phyloP scores from a whole-genome alignment of 2,329 filamentous ascomycete genomes.

The Fonsecaea pugnacius region DNA sequence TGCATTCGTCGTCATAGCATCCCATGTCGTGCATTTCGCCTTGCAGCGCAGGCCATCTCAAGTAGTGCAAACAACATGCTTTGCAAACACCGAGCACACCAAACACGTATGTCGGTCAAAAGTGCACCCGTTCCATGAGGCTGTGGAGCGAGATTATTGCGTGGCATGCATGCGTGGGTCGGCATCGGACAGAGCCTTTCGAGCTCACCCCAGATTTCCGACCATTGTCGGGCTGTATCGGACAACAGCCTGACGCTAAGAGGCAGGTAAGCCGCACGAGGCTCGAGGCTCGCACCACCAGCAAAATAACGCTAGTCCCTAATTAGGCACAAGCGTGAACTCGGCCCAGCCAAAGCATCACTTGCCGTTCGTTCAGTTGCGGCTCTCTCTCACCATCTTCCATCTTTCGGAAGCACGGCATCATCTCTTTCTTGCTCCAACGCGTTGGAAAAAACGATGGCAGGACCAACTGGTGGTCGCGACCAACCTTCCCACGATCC shows the following conservation, averaged over 20 bases:
- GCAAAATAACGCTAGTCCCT: background rate
- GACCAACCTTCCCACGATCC: conserved; percentile 29
- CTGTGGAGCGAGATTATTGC: conserved; percentile 3
- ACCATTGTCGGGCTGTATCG: background rate
- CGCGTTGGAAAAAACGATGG: conserved; percentile 23
- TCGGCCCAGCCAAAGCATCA: conserved; percentile 14
- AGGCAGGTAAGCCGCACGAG: background rate
- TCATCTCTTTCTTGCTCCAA: conserved; percentile 11
- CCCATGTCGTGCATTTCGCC: background rate
- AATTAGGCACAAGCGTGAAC: conserved; percentile 8
- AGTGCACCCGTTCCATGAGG: conserved; percentile 15
- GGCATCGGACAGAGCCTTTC: conserved; percentile 8
- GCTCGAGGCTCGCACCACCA: background rate
- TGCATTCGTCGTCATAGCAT: background rate
- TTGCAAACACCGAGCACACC: background rate
- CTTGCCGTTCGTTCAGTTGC: conserved; percentile 11
- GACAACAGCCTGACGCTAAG: background rate
- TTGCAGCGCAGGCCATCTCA: background rate
- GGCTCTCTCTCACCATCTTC: conserved; percentile 15
- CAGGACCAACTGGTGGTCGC: conserved; percentile 21
- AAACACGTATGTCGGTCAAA: conserved; percentile 7
- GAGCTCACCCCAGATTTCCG: conserved; percentile 11
- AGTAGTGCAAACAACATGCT: background rate
- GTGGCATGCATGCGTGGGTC: conserved; percentile 2
- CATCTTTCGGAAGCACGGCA: conserved; percentile 32